These are phyloP conservation scores for Phytopythium sindhum DNA, from an alignment of 352 stramenopile genomes.

Conservation along the genomic window DNA sequence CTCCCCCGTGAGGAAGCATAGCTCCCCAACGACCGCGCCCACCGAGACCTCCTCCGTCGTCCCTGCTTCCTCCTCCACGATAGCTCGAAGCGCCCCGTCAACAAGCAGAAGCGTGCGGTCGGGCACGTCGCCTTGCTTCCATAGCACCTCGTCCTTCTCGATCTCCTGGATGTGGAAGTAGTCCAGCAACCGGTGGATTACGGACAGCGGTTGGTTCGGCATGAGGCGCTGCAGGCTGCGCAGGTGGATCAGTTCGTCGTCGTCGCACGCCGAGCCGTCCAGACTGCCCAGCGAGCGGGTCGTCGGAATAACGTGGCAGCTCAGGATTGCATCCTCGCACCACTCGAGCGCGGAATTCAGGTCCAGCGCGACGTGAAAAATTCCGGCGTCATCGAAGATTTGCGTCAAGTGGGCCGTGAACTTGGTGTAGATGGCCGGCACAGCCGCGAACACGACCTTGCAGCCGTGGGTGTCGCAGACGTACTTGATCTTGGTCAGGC, in stretches of 20 bases:
- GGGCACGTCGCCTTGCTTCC: slow-evolving; percentile 58
- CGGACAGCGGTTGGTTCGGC: slow-evolving; percentile 56
- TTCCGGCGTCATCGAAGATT: slow-evolving; percentile 43
- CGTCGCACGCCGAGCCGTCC: slow-evolving; percentile 14
- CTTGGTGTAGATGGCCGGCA: slow-evolving; percentile 55
- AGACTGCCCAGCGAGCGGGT: slow-evolving; percentile 13
- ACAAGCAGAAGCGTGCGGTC: slow-evolving; percentile 61
- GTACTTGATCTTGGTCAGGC: slow-evolving; percentile 78
- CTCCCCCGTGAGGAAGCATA: slow-evolving; percentile 76
- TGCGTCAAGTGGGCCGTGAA: slow-evolving; percentile 56
- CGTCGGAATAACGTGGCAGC: slow-evolving; percentile 20
- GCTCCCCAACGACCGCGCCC: slow-evolving; percentile 70
- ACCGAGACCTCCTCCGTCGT: slow-evolving; percentile 70
- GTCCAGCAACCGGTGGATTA: slow-evolving; percentile 63
- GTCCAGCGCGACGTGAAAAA: slow-evolving; percentile 56
- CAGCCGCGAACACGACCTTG: slow-evolving; percentile 66
- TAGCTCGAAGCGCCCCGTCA: slow-evolving; percentile 56
- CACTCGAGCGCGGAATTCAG: slow-evolving; percentile 70
- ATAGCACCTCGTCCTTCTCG: slow-evolving; percentile 56
- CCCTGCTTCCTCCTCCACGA: slow-evolving; percentile 76
- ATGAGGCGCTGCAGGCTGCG: slow-evolving; percentile 59
- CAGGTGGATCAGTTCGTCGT: slow-evolving; percentile 59
- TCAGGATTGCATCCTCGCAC: slow-evolving; percentile 68
- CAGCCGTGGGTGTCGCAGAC: slow-evolving; percentile 64
- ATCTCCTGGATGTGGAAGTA: slow-evolving; percentile 71